These are phyloP conservation scores for Pseudognaphalium luteoalbum DNA, from an alignment of 129 eudicot genomes.

Conservation along the genomic window DNA sequence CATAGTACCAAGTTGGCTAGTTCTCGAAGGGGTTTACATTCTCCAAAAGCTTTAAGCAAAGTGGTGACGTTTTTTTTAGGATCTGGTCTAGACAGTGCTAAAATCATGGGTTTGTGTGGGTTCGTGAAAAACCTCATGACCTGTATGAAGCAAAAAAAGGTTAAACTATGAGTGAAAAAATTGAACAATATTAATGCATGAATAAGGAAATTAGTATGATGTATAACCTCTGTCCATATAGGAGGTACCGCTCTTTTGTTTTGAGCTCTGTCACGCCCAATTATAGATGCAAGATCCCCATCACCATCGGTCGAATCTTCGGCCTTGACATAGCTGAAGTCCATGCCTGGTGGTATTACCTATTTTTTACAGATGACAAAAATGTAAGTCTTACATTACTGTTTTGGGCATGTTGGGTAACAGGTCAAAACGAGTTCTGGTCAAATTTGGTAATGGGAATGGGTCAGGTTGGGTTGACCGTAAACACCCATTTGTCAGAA, in stretches of 20 bases:
- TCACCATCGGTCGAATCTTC: slow-evolving; percentile 55
- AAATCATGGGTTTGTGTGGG: slow-evolving; percentile 88
- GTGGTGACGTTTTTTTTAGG: slow-evolving; percentile 84
- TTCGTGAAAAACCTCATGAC: slow-evolving; percentile 75
- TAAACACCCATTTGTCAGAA: not conserved
- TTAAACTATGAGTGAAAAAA: slow-evolving; percentile 7
- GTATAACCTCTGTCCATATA: slow-evolving; percentile 77
- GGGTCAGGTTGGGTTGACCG: not conserved
- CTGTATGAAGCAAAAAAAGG: slow-evolving; percentile 40
- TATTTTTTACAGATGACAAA: slow-evolving; percentile 22
- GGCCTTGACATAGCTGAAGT: slow-evolving; percentile 72
- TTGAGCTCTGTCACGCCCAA: slow-evolving; percentile 53
- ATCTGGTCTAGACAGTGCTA: slow-evolving; percentile 86
- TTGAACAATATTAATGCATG: not conserved
- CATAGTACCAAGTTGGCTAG: slow-evolving; percentile 76
- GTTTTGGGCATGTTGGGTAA: not conserved
- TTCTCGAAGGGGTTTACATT: slow-evolving; percentile 72
- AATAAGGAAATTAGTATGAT: not conserved
- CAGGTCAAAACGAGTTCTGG: not conserved
- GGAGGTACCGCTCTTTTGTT: slow-evolving; percentile 68
- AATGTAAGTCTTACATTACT: slow-evolving; percentile 5
- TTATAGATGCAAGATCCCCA: slow-evolving; percentile 66
- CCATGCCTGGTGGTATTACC: slow-evolving; percentile 94
- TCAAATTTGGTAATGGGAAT: not conserved
- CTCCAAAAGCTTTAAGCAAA: slow-evolving; percentile 85